phyloP scores from a whole-genome alignment of 1,284 basidiomycete genomes.

The Tilletia walkeri region DNA sequence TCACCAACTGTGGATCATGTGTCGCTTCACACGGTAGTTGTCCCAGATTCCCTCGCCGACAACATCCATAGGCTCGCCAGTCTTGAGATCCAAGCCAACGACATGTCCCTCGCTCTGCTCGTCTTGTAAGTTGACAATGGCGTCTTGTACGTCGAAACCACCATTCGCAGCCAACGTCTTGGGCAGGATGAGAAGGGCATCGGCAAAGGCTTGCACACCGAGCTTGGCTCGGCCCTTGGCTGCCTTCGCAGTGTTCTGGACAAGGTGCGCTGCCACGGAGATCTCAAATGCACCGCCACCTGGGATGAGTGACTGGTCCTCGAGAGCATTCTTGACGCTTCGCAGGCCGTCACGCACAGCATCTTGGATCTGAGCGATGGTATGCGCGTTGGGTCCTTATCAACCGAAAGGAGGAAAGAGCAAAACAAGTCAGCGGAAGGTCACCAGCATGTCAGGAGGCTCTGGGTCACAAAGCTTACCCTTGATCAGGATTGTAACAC shows the following conservation, averaged over 20 bases:
- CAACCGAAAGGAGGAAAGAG: too few species aligned
- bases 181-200: constrained; percentile 89
- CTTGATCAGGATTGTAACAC: constrained; percentile 85
- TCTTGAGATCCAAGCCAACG: constrained; percentile 86
- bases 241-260: constrained; percentile 70
- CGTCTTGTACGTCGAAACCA: constrained; percentile 95
- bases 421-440: too few species aligned
- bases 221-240: constrained; percentile 97
- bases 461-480: constrained; percentile 13
- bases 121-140: constrained; percentile 86
- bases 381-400: constrained; percentile 84
- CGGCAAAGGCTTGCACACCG: constrained; percentile 95
- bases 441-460: too few species aligned
- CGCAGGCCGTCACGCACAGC: constrained; percentile 93
- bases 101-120: constrained; percentile 85
- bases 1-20: constrained; percentile 74
- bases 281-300: constrained; percentile 98
- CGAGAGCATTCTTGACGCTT: constrained; percentile 93
- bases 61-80: constrained; percentile 95
- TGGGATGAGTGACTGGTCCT: constrained; percentile 83
- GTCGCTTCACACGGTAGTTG: constrained; percentile 96
- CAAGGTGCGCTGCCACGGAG: constrained; percentile 80
- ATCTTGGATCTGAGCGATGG: constrained; percentile 93
- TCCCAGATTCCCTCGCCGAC: constrained; percentile 96
- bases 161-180: constrained; percentile 96